Percentiles rank a stretch among this genome's conserved stretches.
Conservation (phyloP, 208 protist genomes). For the Leishmania turanica region DNA sequence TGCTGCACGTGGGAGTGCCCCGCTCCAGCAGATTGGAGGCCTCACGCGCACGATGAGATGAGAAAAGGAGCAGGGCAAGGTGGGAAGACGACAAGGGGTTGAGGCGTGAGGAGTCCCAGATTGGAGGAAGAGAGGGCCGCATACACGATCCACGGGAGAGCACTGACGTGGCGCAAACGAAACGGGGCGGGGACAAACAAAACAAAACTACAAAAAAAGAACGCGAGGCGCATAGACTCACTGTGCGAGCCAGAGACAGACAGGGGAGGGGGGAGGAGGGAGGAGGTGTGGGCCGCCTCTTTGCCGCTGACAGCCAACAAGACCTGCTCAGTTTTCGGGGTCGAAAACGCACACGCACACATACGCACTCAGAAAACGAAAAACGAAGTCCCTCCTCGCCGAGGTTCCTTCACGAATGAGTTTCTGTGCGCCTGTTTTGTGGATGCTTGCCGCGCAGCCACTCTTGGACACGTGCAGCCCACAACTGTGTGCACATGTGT, state of each 20-base stretch:
- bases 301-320: background rate
- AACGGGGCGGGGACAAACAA: slow-evolving; percentile 11
- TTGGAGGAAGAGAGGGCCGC: too few relatives aligned
- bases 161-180: too few relatives aligned
- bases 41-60: too few relatives aligned
- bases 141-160: too few relatives aligned
- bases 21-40: too few relatives aligned
- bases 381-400: background rate
- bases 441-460: background rate
- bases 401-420: background rate
- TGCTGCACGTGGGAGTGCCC: too few relatives aligned
- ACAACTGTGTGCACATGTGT: background rate
- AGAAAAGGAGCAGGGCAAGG: too few relatives aligned
- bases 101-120: too few relatives aligned
- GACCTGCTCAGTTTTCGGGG: background rate
- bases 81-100: too few relatives aligned
- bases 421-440: background rate
- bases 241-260: slow-evolving; percentile 28
- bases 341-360: slow-evolving; percentile 23
- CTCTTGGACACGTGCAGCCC: background rate
- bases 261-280: slow-evolving; percentile 1
- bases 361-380: slow-evolving; percentile 10
- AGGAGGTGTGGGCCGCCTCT: background rate
- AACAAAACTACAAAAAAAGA: background rate
- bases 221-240: background rate